Conservation (phyloP, 2,329 filamentous ascomycete species). For the Aspergillus sp. region DNA sequence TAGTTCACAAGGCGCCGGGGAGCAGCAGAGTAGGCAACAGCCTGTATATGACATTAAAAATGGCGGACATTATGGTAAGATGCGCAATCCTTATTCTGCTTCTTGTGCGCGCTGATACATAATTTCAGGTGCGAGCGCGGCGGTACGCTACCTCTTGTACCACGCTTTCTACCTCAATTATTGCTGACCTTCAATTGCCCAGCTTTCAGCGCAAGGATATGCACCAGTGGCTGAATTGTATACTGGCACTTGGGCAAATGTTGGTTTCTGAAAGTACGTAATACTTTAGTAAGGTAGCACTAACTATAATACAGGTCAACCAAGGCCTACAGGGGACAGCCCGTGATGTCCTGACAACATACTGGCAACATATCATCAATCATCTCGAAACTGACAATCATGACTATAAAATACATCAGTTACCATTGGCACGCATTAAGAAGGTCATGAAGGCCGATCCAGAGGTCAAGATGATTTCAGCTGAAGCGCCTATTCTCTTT, state of each 20-base stretch:
- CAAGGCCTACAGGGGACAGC: slow-evolving; percentile 89
- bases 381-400: slow-evolving; percentile 91
- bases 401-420: slow-evolving; percentile 96
- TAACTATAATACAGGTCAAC: slow-evolving; percentile 58
- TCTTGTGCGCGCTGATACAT: slow-evolving; percentile 5
- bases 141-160: slow-evolving; percentile 44
- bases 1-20: slow-evolving; percentile 46
- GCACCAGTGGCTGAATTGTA: slow-evolving; percentile 86
- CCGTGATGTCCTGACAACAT: slow-evolving; percentile 94
- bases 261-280: slow-evolving; percentile 38
- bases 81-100: background rate
- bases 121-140: slow-evolving; percentile 55
- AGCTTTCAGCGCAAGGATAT: slow-evolving; percentile 81
- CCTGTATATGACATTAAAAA: slow-evolving; percentile 65
- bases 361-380: slow-evolving; percentile 98
- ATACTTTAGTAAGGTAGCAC: background rate
- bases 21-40: slow-evolving; percentile 53
- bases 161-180: slow-evolving; percentile 1
- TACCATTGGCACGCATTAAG: slow-evolving; percentile 96
- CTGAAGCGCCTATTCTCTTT: slow-evolving; percentile 93
- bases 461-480: slow-evolving; percentile 99
- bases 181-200: slow-evolving; percentile 15
- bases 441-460: slow-evolving; percentile 99
- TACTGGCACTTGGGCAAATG: slow-evolving; percentile 91
- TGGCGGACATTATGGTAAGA: slow-evolving; percentile 68